These are phyloP conservation scores for Selaginella moellendorffii DNA, from an alignment of 75 land plant species.

Conservation along the genomic window DNA sequence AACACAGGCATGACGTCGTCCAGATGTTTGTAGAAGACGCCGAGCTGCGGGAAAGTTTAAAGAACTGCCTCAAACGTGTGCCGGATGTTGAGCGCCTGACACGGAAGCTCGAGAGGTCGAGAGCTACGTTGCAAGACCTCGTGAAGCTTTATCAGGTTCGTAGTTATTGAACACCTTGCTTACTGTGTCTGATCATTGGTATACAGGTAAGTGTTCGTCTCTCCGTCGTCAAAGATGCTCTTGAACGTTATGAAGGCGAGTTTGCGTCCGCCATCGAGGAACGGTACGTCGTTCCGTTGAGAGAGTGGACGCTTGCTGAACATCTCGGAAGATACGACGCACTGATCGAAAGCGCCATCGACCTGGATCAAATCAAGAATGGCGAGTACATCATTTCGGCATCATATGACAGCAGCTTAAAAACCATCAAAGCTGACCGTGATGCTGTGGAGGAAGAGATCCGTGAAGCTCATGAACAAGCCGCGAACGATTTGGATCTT, in stretches of 20 bases:
- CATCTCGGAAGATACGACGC: conserved; percentile 66
- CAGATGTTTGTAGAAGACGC: conserved; percentile 87
- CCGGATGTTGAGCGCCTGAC: conserved; percentile 77
- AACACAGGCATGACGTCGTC: conserved; percentile 60
- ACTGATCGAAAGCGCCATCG: conserved; percentile 76
- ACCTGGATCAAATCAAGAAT: conserved; percentile 82
- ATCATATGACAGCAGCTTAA: conserved; percentile 47
- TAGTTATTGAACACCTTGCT: not conserved
- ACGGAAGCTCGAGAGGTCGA: conserved; percentile 49
- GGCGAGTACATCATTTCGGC: conserved; percentile 96
- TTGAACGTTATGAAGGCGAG: conserved; percentile 58
- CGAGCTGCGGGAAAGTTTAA: conserved; percentile 57
- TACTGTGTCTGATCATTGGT: no score
- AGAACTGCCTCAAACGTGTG: conserved; percentile 73
- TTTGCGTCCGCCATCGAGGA: conserved; percentile 45
- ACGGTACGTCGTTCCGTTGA: conserved; percentile 39
- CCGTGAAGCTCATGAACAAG: conserved; percentile 46
- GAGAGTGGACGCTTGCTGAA: conserved; percentile 45
- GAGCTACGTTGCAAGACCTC: conserved; percentile 58
- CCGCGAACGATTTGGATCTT: conserved; percentile 83
- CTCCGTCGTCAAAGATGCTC: conserved; percentile 44
- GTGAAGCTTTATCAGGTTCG: conserved; percentile 90
- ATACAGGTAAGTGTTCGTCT: conserved; percentile 86
- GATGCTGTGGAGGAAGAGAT: conserved; percentile 61
- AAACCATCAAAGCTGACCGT: conserved; percentile 45